A percentile compares a stretch with the other conserved stretches of the same genome.
phyloP scores from a whole-genome alignment of 1,139 yeast genomes.

The Candida glucosophila region DNA sequence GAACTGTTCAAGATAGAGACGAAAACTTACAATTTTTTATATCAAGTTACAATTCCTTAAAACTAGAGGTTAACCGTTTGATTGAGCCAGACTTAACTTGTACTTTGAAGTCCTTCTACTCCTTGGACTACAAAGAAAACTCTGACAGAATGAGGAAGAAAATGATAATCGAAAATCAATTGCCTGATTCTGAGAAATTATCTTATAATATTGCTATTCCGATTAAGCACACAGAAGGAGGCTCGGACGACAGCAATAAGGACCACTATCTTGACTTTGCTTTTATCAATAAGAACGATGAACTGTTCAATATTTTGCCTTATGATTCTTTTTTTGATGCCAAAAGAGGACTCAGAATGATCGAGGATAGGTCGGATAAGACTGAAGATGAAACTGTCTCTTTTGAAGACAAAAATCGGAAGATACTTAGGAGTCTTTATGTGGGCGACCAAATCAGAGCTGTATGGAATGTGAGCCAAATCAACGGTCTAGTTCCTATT shows the following conservation, averaged over 20 bases:
- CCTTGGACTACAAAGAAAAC: constrained; percentile 61
- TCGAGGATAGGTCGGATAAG: constrained; percentile 2
- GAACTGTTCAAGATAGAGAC: constrained; percentile 53
- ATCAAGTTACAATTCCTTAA: constrained; percentile 37
- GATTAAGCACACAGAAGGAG: constrained; percentile 14
- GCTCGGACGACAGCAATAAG: constrained; percentile 3
- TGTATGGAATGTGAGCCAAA: constrained; percentile 68
- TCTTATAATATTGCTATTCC: constrained; percentile 35
- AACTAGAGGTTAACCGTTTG: constrained; percentile 34
- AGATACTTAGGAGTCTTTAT: constrained; percentile 57
- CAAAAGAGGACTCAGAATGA: too few relatives aligned
- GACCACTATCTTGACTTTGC: constrained; percentile 7
- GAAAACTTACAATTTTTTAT: constrained; percentile 50
- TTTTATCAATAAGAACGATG: constrained; percentile 12
- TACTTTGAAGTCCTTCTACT: constrained; percentile 21
- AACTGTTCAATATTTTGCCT: too few relatives aligned
- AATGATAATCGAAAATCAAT: constrained; percentile 43
- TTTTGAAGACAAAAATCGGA: constrained; percentile 64
- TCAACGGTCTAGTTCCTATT: constrained; percentile 61
- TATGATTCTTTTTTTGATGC: too few relatives aligned
- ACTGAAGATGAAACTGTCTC: constrained; percentile 28
- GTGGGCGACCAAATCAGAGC: constrained; percentile 64
- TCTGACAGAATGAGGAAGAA: constrained; percentile 55
- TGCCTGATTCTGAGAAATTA: constrained; percentile 35
- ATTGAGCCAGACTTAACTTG: constrained; percentile 13